Conservation (phyloP, 768 basidiomycete species). For the Hygrophorus pudorinus region DNA sequence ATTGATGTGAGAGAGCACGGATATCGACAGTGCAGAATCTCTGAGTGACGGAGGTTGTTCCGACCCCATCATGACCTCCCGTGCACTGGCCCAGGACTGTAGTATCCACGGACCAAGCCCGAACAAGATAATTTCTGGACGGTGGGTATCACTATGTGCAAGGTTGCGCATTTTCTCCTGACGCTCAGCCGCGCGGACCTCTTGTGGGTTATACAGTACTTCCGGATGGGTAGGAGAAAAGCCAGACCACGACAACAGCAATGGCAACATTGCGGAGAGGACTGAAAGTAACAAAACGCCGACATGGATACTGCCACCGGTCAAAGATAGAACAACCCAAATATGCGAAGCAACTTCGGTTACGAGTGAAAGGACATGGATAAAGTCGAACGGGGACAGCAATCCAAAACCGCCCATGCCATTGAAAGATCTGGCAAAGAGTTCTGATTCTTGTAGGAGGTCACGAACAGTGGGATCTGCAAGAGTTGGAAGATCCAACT, state of each 20-base stretch:
- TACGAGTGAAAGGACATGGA: conserved; percentile 59
- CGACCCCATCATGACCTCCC: conserved; percentile 47
- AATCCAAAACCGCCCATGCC: conserved; percentile 65
- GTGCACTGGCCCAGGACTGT: conserved; percentile 60
- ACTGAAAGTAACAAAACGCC: conserved; percentile 52
- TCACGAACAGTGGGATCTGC: conserved; percentile 65
- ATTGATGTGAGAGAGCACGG: conserved; percentile 47
- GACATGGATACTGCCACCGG: conserved; percentile 43
- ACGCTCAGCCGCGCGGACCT: conserved; percentile 55
- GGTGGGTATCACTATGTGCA: conserved; percentile 63
- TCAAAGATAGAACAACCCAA: conserved; percentile 58
- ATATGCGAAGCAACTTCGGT: conserved; percentile 67
- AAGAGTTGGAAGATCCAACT: conserved; percentile 71
- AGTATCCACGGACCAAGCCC: conserved; percentile 82
- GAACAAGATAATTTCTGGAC: conserved; percentile 77
- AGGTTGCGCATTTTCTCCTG: conserved; percentile 69
- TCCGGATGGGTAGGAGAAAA: conserved; percentile 32
- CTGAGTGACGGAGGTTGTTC: conserved; percentile 35
- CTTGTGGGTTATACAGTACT: conserved; percentile 37
- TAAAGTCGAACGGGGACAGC: conserved; percentile 70
- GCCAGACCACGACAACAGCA: conserved; percentile 43
- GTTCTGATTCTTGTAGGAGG: conserved; percentile 77
- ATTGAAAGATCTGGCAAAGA: conserved; percentile 74
- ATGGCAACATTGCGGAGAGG: conserved; percentile 49
- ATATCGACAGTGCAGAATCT: conserved; percentile 20